Percentiles rank a stretch among this genome's conserved stretches.
Conservation (phyloP, 768 basidiomycete species). For the Nidularia sp. region DNA sequence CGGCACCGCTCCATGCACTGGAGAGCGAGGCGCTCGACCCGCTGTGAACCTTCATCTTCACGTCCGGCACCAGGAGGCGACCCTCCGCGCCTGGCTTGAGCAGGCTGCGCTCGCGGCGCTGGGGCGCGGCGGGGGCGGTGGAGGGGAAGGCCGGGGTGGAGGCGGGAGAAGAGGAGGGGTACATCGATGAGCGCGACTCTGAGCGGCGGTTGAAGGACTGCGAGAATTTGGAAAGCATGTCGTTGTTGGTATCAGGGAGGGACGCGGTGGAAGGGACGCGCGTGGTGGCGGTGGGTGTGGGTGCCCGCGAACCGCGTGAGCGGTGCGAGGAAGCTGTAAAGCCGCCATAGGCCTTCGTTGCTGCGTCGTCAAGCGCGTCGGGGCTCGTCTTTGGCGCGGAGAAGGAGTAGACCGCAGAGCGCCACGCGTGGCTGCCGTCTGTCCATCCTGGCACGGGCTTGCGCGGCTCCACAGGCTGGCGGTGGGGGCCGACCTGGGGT, state of each 20-base stretch:
- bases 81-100: conserved; percentile 61
- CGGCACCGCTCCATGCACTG: conserved; percentile 22
- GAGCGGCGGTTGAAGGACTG: conserved; percentile 52
- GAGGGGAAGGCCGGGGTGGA: conserved; percentile 31
- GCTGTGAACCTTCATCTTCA: conserved; percentile 33
- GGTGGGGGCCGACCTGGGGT: conserved; percentile 25
- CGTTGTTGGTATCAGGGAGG: conserved; percentile 30
- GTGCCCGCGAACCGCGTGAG: conserved; percentile 23
- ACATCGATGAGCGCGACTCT: conserved; percentile 32
- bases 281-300: conserved; percentile 5
- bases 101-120: conserved; percentile 46
- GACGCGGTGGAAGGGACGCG: conserved; percentile 3
- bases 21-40: conserved; percentile 33
- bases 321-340: conserved; percentile 51
- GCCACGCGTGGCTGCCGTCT: conserved; percentile 64
- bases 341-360: conserved; percentile 33
- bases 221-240: conserved; percentile 52
- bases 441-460: conserved; percentile 64
- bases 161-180: conserved; percentile 28
- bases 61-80: conserved; percentile 49
- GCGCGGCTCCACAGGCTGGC: conserved; percentile 25
- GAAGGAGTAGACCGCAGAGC: conserved; percentile 57
- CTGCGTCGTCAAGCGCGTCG: conserved; percentile 20
- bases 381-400: conserved; percentile 27
- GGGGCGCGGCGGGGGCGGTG: conserved; percentile 20